These are phyloP conservation scores for Trypanosoma rangeli DNA, from an alignment of 208 protist genomes.

Conservation along the genomic window DNA sequence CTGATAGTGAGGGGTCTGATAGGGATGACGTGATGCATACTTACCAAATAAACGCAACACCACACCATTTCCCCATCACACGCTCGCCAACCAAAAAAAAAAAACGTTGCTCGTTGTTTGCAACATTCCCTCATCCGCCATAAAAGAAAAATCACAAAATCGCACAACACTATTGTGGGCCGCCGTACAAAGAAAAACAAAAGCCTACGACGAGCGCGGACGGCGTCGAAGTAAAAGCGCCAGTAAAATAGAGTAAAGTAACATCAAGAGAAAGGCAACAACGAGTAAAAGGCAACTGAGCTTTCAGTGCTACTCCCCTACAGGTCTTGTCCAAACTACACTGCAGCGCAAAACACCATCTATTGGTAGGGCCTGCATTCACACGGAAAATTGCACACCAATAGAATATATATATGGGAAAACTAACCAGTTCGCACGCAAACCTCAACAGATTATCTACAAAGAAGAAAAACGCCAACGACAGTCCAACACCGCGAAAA, in stretches of 20 bases:
- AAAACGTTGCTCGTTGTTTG: too few relatives aligned
- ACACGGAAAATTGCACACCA: neutral
- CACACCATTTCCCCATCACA: too few relatives aligned
- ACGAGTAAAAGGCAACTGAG: neutral
- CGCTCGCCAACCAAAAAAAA: too few relatives aligned
- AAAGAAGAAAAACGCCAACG: neutral
- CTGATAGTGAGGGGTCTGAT: too few relatives aligned
- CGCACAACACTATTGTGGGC: too few relatives aligned
- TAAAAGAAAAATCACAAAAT: too few relatives aligned
- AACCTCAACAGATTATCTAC: neutral
- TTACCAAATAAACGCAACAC: too few relatives aligned
- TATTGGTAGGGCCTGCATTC: too few relatives aligned
- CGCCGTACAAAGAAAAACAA: neutral
- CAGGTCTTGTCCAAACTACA: neutral
- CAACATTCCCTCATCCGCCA: too few relatives aligned
- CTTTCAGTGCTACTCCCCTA: neutral
- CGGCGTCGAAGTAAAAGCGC: slow-evolving; percentile 5
- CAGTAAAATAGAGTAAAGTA: neutral
- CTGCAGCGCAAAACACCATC: too few relatives aligned
- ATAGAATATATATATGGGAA: neutral
- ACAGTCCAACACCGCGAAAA: neutral
- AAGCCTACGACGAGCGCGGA: slow-evolving; percentile 5
- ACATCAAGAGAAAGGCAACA: slow-evolving; percentile 21
- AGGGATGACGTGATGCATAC: too few relatives aligned
- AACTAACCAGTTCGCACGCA: neutral